These are phyloP conservation scores for Diplodia sapinea DNA, from an alignment of 2,329 filamentous ascomycete species.

Conservation along the genomic window DNA sequence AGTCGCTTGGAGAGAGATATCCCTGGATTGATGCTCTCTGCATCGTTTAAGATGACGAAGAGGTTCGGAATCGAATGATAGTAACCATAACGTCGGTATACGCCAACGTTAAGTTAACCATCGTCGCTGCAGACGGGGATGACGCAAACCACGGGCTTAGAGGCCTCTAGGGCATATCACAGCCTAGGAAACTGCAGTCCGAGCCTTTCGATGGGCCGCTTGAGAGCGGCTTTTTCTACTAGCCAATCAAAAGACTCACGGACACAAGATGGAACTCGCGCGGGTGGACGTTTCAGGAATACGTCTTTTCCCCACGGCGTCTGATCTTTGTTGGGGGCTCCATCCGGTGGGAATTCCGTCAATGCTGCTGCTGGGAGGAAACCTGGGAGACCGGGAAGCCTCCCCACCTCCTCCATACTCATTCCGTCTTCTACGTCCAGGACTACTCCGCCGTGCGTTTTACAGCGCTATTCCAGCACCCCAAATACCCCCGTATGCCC, in stretches of 20 bases:
- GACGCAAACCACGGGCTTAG: background rate
- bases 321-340: background rate
- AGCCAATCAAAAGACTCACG: background rate
- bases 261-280: background rate
- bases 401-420: background rate
- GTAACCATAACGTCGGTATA: slow-evolving; percentile 23
- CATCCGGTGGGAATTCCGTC: background rate
- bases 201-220: background rate
- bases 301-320: background rate
- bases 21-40: slow-evolving; percentile 30
- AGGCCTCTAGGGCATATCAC: background rate
- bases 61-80: slow-evolving; percentile 18
- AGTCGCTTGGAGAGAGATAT: slow-evolving; percentile 10
- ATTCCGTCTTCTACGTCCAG: background rate
- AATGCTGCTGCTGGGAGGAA: background rate
- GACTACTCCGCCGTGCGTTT: background rate
- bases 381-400: background rate
- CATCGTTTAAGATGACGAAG: slow-evolving; percentile 24
- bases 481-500: background rate
- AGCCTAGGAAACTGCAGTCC: background rate
- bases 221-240: background rate
- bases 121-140: slow-evolving; percentile 8
- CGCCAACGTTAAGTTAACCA: slow-evolving; percentile 12
- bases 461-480: background rate
- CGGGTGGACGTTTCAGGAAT: background rate